A percentile compares a stretch with the other conserved stretches of the same genome.
Evolutionary conservation across 768 basidiomycete genomes (phyloP).

Genomic region (Coprinopsis strossmayeri): DNA sequence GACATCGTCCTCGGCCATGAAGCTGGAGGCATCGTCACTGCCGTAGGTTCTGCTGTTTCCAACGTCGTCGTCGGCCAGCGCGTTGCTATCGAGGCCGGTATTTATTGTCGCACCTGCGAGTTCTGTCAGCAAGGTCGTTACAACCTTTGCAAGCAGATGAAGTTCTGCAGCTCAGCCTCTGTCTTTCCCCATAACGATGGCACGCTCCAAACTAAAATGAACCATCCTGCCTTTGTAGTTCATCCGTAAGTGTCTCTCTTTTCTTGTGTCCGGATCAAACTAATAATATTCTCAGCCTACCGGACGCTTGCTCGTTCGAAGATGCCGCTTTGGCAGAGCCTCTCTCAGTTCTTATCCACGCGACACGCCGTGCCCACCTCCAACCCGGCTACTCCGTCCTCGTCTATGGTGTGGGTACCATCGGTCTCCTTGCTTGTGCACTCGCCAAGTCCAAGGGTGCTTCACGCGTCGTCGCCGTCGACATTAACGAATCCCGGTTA

Average conservation of each 20-base stretch:
- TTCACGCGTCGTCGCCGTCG: constrained; percentile 64
- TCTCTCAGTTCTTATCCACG: constrained; percentile 81
- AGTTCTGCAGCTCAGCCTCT: constrained; percentile 86
- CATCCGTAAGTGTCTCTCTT: constrained; percentile 63
- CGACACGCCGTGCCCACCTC: constrained; percentile 38
- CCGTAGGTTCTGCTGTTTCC: constrained; percentile 69
- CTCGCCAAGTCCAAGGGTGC: constrained; percentile 71
- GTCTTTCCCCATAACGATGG: constrained; percentile 92
- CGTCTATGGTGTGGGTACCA: constrained; percentile 89
- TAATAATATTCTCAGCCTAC: constrained; percentile 43
- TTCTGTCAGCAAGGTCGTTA: constrained; percentile 75
- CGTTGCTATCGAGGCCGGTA: constrained; percentile 91
- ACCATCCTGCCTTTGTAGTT: constrained; percentile 80
- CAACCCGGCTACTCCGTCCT: constrained; percentile 63
- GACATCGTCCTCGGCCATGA: constrained; percentile 95
- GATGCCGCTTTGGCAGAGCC: constrained; percentile 90
- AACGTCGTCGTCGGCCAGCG: constrained; percentile 69
- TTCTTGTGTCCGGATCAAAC: constrained; percentile 8
- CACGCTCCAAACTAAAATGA: constrained; percentile 81
- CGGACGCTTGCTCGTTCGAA: constrained; percentile 69
- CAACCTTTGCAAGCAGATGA: constrained; percentile 88
- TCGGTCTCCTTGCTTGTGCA: constrained; percentile 85
- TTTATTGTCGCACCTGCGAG: constrained; percentile 74
- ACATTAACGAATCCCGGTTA: constrained; percentile 80
- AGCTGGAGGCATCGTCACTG: constrained; percentile 79